phyloP scores from a whole-genome alignment of 148 eudicot genomes.

The Persicaria tinctoria region DNA sequence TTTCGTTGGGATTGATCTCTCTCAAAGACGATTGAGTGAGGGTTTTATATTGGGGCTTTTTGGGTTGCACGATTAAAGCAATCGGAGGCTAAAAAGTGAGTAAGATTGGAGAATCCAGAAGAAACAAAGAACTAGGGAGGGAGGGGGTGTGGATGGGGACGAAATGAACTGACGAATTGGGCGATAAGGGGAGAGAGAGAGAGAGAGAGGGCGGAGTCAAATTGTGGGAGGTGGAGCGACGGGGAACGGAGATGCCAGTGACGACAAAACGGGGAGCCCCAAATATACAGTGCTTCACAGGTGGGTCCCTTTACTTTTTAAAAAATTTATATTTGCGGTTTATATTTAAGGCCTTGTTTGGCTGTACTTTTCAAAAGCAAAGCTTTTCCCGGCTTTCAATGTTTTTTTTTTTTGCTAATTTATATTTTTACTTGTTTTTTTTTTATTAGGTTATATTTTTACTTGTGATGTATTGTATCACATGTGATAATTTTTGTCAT shows the following conservation, averaged over 20 bases:
- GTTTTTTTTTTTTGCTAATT: too few relatives aligned
- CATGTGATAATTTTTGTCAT: too few relatives aligned
- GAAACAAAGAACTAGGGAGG: constrained; percentile 10
- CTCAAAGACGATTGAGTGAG: background rate
- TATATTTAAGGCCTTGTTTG: too few relatives aligned
- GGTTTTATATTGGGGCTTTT: background rate
- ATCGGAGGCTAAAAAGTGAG: background rate
- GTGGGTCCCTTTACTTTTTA: background rate
- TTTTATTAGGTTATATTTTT: too few relatives aligned
- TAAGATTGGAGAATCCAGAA: background rate
- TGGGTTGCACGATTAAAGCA: background rate
- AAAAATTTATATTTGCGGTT: too few relatives aligned
- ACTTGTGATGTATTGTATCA: too few relatives aligned
- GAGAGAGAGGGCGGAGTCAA: constrained; percentile 19
- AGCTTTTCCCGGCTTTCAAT: too few relatives aligned
- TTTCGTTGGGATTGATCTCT: background rate
- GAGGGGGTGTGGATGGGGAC: constrained; percentile 5
- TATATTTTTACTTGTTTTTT: too few relatives aligned
- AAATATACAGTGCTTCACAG: constrained; percentile 2
- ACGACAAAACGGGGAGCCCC: background rate
- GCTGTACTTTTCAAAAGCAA: too few relatives aligned
- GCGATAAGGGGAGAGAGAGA: constrained; percentile 11
- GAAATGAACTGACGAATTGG: background rate
- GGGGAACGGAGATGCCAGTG: constrained; percentile 1
- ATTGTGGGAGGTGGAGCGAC: constrained; percentile 10